Percentiles rank a stretch among this genome's conserved stretches.
Conservation (phyloP, 441 rosid genomes). For the Adansonia madagascariensis region DNA sequence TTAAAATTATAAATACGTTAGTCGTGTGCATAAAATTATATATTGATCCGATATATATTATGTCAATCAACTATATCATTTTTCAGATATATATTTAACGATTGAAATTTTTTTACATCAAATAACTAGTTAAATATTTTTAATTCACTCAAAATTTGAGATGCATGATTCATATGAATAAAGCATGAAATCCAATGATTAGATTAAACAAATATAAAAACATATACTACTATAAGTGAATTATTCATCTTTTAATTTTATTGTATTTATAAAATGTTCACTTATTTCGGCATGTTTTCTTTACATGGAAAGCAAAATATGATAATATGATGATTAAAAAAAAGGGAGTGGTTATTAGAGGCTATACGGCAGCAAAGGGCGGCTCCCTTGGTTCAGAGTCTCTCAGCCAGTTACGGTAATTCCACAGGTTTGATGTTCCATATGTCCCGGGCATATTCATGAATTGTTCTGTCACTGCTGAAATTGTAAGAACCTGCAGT, state of each 20-base stretch:
- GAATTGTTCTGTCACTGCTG: slow-evolving; percentile 95
- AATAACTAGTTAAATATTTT: too few relatives aligned
- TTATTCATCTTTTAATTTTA: neutral
- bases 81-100: too few relatives aligned
- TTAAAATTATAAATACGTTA: too few relatives aligned
- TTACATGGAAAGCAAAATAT: neutral
- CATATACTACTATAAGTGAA: too few relatives aligned
- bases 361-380: neutral
- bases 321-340: neutral
- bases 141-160: too few relatives aligned
- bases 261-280: neutral
- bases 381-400: neutral
- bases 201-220: too few relatives aligned
- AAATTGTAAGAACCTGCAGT: slow-evolving; percentile 88
- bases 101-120: too few relatives aligned
- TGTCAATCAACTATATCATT: too few relatives aligned
- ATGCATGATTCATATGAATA: too few relatives aligned
- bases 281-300: neutral
- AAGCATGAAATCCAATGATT: too few relatives aligned
- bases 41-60: too few relatives aligned
- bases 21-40: too few relatives aligned
- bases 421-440: slow-evolving; percentile 73
- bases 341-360: neutral
- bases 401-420: slow-evolving; percentile 40
- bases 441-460: slow-evolving; percentile 80